These are phyloP conservation scores for Scedosporium aurantiacum DNA, from an alignment of 2,329 filamentous ascomycete species.

Conservation along the genomic window DNA sequence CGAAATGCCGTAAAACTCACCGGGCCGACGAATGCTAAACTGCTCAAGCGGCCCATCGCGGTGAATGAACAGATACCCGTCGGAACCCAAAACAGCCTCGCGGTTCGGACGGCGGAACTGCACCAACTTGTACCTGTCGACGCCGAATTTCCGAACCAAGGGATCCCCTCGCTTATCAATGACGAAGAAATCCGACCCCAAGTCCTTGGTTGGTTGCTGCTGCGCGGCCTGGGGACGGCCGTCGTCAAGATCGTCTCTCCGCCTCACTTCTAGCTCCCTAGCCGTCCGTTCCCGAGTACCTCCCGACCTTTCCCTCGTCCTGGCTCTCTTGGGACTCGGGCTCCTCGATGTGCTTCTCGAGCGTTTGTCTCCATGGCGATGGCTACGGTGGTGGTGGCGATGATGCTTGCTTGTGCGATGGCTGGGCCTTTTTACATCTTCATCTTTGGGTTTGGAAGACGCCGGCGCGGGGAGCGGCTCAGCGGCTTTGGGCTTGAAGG, in stretches of 20 bases:
- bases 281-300: background rate
- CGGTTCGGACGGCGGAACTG: conserved; percentile 57
- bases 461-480: background rate
- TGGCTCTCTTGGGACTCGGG: background rate
- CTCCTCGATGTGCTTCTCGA: background rate
- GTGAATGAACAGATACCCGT: conserved; percentile 52
- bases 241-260: background rate
- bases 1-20: conserved; percentile 19
- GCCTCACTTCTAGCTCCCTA: background rate
- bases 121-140: conserved; percentile 63
- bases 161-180: conserved; percentile 68
- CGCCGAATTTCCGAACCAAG: conserved; percentile 60
- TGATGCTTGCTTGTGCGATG: conserved; percentile 1
- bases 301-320: background rate
- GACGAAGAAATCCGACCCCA: conserved; percentile 28
- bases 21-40: conserved; percentile 37
- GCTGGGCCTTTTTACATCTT: background rate
- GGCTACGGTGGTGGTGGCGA: background rate
- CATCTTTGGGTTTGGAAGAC: background rate
- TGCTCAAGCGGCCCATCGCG: conserved; percentile 46
- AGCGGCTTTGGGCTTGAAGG: conserved; percentile 42
- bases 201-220: background rate
- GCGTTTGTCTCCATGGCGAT: background rate
- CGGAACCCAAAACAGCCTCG: conserved; percentile 60
- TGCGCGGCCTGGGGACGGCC: background rate